A percentile compares a stretch with the other conserved stretches of the same genome.
Conservation (phyloP, 352 stramenopile species). For the Phytophthora pini region DNA sequence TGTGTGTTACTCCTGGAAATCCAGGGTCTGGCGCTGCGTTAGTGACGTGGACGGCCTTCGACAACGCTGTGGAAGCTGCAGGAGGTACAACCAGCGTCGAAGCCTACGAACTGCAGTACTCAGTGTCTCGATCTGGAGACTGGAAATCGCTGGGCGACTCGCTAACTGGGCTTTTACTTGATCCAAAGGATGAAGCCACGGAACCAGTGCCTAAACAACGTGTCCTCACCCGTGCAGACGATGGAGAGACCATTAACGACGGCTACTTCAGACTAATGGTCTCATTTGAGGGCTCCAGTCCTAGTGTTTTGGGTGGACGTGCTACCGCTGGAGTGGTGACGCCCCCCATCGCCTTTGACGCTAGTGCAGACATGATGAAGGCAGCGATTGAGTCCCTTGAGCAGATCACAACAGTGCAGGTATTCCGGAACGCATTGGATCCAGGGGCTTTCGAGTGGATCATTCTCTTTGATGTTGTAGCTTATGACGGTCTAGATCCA, state of each 20-base stretch:
- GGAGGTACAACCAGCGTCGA: slow-evolving; percentile 31
- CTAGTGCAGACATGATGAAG: slow-evolving; percentile 66
- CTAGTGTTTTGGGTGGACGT: slow-evolving; percentile 27
- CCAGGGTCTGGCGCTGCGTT: slow-evolving; percentile 46
- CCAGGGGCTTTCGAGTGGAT: slow-evolving; percentile 54
- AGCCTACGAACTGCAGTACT: slow-evolving; percentile 65
- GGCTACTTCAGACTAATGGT: slow-evolving; percentile 66
- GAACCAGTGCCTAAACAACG: slow-evolving; percentile 49
- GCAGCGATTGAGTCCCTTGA: slow-evolving; percentile 77
- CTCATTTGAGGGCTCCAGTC: slow-evolving; percentile 43
- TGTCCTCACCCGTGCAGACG: slow-evolving; percentile 58
- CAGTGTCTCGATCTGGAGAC: slow-evolving; percentile 44
- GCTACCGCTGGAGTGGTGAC: slow-evolving; percentile 41
- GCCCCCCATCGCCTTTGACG: slow-evolving; percentile 76
- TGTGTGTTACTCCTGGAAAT: slow-evolving; percentile 42
- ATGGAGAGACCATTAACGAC: slow-evolving; percentile 49
- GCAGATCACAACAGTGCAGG: slow-evolving; percentile 61
- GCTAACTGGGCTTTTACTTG: slow-evolving; percentile 40
- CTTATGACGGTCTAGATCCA: slow-evolving; percentile 21
- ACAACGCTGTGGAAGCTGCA: slow-evolving; percentile 28
- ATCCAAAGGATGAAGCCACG: slow-evolving; percentile 27
- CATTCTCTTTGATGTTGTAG: slow-evolving; percentile 57
- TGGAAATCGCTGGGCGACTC: slow-evolving; percentile 45
- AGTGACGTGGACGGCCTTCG: slow-evolving; percentile 56
- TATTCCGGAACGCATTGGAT: slow-evolving; percentile 43